A percentile compares a stretch with the other conserved stretches of the same genome.
These are phyloP conservation scores for Tetradesmus obliquus DNA, from an alignment of 139 green algal species.

Conservation along the genomic window DNA sequence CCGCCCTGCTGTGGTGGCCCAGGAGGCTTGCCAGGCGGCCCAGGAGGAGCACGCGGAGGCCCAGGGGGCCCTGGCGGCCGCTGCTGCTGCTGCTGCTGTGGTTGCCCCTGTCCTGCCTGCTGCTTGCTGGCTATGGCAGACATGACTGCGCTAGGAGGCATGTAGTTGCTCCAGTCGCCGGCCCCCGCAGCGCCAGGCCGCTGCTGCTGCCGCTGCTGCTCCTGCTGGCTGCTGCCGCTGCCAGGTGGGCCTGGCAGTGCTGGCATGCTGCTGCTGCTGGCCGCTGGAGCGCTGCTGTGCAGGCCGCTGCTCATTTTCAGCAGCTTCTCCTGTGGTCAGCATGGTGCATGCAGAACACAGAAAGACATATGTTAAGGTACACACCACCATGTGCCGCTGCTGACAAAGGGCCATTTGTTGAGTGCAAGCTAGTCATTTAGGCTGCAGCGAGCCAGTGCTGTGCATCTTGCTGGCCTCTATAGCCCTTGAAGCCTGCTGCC, in stretches of 20 bases:
- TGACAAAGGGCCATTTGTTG: no score
- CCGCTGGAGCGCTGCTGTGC: neutral
- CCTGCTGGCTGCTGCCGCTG: slow-evolving; percentile 17
- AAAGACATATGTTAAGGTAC: neutral
- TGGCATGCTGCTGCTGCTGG: neutral
- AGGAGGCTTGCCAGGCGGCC: slow-evolving; percentile 8
- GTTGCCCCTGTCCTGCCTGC: neutral
- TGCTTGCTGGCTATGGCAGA: slow-evolving; percentile 40
- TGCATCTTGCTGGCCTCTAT: neutral
- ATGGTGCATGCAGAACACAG: neutral
- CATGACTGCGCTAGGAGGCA: slow-evolving; percentile 50
- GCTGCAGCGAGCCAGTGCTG: neutral
- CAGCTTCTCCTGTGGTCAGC: slow-evolving; percentile 21
- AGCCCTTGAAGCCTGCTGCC: no score
- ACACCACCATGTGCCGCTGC: neutral
- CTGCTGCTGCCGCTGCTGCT: slow-evolving; percentile 21
- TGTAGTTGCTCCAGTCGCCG: slow-evolving; percentile 54
- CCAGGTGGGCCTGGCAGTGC: neutral
- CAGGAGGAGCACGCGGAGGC: slow-evolving; percentile 1
- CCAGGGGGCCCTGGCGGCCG: neutral
- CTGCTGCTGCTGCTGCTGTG: slow-evolving; percentile 7
- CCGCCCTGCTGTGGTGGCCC: neutral
- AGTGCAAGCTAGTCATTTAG: no score
- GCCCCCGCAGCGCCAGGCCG: neutral
- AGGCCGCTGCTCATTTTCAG: slow-evolving; percentile 13